These are phyloP conservation scores for Aquilaria yunnanensis DNA, from an alignment of 345 rosid species.

Conservation along the genomic window DNA sequence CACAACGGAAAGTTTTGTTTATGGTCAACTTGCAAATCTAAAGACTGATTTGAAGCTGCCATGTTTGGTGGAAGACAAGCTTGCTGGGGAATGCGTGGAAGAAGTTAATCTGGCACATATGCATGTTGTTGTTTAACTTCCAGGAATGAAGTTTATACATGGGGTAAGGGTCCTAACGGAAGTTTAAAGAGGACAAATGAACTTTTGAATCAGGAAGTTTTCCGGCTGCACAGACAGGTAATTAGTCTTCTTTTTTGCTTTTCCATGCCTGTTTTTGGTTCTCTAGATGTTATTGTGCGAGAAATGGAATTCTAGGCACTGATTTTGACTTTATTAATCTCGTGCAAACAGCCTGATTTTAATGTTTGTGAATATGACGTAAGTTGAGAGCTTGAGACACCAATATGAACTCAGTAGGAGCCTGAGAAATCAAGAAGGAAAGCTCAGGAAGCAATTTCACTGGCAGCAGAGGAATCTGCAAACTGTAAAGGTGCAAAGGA, in stretches of 20 bases:
- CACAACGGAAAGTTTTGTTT: conserved; percentile 15
- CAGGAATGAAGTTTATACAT: too few species aligned
- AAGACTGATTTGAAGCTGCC: too few species aligned
- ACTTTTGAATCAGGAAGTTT: conserved; percentile 83
- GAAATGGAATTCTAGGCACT: background rate
- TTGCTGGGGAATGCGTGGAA: too few species aligned
- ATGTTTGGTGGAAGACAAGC: too few species aligned
- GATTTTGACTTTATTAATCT: background rate
- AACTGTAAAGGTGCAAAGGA: conserved; percentile 92
- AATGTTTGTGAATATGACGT: background rate
- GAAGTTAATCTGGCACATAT: too few species aligned
- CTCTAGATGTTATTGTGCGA: conserved; percentile 8
- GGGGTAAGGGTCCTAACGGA: conserved; percentile 47
- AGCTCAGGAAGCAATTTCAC: conserved; percentile 67
- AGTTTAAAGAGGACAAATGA: conserved; percentile 95
- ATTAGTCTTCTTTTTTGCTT: background rate
- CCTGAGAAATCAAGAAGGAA: conserved; percentile 71
- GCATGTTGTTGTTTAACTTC: too few species aligned
- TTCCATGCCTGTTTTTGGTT: background rate
- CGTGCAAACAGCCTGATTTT: background rate
- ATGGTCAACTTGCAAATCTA: too few species aligned
- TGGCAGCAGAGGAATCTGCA: conserved; percentile 75
- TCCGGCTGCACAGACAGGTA: conserved; percentile 85
- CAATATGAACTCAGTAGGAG: conserved; percentile 68
- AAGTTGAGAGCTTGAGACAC: conserved; percentile 74